A percentile compares a stretch with the other conserved stretches of the same genome.
Evolutionary conservation across 177 flowering plant species (phyloP).

Genomic region (Vitis hybrid): DNA sequence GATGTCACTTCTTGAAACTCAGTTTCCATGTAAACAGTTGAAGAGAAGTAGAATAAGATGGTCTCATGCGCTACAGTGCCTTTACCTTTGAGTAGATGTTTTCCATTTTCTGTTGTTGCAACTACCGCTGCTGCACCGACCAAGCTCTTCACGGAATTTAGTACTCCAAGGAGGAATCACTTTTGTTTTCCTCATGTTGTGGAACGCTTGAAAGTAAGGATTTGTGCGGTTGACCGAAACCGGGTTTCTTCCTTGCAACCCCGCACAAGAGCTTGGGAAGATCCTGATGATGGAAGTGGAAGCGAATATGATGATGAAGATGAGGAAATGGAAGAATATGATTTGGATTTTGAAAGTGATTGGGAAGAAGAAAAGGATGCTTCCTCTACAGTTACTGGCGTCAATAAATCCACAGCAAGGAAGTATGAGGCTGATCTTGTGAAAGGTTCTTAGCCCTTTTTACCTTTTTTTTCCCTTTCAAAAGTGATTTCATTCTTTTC

Average conservation of each 20-base stretch:
- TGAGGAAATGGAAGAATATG: conserved; percentile 36
- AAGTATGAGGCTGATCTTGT: conserved; percentile 44
- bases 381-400: neutral
- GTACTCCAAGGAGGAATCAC: neutral
- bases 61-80: neutral
- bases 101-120: neutral
- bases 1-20: too few species aligned
- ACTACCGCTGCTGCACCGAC: neutral
- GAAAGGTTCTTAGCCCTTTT: conserved; percentile 37
- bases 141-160: neutral
- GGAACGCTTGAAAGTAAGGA: conserved; percentile 3
- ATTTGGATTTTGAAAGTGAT: conserved; percentile 52
- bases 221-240: conserved; percentile 9
- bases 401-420: conserved; percentile 8
- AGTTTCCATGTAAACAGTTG: neutral
- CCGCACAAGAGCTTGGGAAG: conserved; percentile 52
- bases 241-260: conserved; percentile 12
- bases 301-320: conserved; percentile 46
- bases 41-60: neutral
- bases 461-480: neutral
- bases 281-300: conserved; percentile 64
- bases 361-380: conserved; percentile 41
- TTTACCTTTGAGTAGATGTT: neutral
- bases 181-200: neutral
- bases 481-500: neutral